Conservation (phyloP, 108 stramenopile species). For the Cyclotella baltica region DNA sequence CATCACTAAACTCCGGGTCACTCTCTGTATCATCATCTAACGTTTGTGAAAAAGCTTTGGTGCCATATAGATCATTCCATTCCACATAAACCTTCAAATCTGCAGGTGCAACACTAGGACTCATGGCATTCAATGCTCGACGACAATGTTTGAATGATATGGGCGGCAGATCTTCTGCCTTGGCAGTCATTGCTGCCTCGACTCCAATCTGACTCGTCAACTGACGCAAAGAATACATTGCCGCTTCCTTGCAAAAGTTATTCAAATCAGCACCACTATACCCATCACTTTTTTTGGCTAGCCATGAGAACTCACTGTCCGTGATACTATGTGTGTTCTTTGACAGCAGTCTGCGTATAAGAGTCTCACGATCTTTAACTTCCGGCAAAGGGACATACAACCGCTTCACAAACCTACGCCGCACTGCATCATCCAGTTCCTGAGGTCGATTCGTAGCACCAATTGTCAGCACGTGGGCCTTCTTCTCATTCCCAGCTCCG, state of each 20-base stretch:
- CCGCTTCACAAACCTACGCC: slow-evolving; percentile 91
- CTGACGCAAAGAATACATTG: slow-evolving; percentile 72
- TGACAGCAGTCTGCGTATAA: slow-evolving; percentile 83
- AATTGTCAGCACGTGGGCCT: slow-evolving; percentile 93
- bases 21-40: slow-evolving; percentile 40
- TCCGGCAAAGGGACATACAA: slow-evolving; percentile 98
- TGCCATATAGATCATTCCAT: slow-evolving; percentile 83
- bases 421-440: slow-evolving; percentile 99
- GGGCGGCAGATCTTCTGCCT: slow-evolving; percentile 84
- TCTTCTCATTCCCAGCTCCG: slow-evolving; percentile 81
- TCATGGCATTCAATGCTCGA: slow-evolving; percentile 72
- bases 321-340: slow-evolving; percentile 85
- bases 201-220: too few relatives aligned
- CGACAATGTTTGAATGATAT: slow-evolving; percentile 92
- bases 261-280: slow-evolving; percentile 77
- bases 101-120: slow-evolving; percentile 86
- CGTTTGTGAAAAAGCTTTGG: slow-evolving; percentile 33
- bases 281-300: slow-evolving; percentile 73
- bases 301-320: slow-evolving; percentile 65
- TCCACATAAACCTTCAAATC: slow-evolving; percentile 84
- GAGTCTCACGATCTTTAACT: slow-evolving; percentile 68
- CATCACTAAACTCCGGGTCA: slow-evolving; percentile 59
- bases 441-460: slow-evolving; percentile 99
- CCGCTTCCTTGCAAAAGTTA: slow-evolving; percentile 71
- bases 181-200: slow-evolving; percentile 62